A percentile compares a stretch with the other conserved stretches of the same genome.
Evolutionary conservation across 1,139 yeast genomes (phyloP).

Genomic region (Magnusiomyces tetraspermus): DNA sequence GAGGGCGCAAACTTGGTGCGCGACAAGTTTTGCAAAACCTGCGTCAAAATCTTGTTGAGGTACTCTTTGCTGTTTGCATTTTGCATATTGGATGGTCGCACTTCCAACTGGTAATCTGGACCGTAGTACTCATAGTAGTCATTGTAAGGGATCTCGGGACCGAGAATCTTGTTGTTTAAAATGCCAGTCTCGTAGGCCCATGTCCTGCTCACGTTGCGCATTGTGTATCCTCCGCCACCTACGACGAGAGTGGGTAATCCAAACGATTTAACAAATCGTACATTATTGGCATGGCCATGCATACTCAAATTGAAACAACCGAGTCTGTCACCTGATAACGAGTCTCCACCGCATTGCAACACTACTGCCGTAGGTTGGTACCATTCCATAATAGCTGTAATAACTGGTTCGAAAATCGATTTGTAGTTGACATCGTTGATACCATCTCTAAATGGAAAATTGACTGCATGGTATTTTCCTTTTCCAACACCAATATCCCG

Average conservation of each 20-base stretch:
- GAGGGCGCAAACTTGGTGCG: slow-evolving; percentile 86
- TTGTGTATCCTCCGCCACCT: slow-evolving; percentile 98
- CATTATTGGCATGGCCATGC: slow-evolving; percentile 92
- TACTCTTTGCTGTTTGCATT: slow-evolving; percentile 80
- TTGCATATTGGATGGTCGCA: slow-evolving; percentile 88
- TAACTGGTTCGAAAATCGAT: slow-evolving; percentile 79
- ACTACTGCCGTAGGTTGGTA: slow-evolving; percentile 88
- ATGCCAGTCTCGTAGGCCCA: slow-evolving; percentile 96
- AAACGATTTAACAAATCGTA: slow-evolving; percentile 72
- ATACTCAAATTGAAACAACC: slow-evolving; percentile 91
- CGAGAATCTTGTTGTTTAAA: slow-evolving; percentile 59
- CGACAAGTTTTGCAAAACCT: slow-evolving; percentile 73
- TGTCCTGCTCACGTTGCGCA: slow-evolving; percentile 83
- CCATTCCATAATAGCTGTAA: slow-evolving; percentile 39
- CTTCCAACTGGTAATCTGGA: slow-evolving; percentile 66
- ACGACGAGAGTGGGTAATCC: slow-evolving; percentile 82
- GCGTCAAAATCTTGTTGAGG: slow-evolving; percentile 67
- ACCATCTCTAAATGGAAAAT: slow-evolving; percentile 93
- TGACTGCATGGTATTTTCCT: slow-evolving; percentile 79
- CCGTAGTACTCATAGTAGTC: slow-evolving; percentile 69
- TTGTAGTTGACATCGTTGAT: slow-evolving; percentile 91
- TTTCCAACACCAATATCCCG: slow-evolving; percentile 80
- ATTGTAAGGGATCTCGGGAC: slow-evolving; percentile 72
- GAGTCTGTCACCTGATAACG: slow-evolving; percentile 82
- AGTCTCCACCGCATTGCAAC: slow-evolving; percentile 96